These are phyloP conservation scores for Kokia cookei DNA, from an alignment of 441 rosid species.

Conservation along the genomic window DNA sequence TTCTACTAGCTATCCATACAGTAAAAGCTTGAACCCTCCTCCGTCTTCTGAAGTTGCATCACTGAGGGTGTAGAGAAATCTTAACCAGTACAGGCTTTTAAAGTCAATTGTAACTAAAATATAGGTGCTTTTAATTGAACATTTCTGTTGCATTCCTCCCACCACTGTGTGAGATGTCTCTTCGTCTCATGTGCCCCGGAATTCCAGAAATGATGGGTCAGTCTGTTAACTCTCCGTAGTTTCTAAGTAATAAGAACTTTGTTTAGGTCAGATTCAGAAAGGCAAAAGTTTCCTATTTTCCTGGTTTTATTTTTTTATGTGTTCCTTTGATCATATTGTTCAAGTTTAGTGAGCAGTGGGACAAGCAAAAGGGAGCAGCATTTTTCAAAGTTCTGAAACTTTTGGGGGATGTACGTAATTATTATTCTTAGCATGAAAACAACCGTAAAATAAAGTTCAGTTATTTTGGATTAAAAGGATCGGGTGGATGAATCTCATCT, in stretches of 20 bases:
- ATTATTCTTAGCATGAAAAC: neutral
- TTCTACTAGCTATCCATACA: neutral
- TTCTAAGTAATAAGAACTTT: neutral
- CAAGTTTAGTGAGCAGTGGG: neutral
- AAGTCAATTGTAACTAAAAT: constrained; percentile 22
- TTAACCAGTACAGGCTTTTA: constrained; percentile 21
- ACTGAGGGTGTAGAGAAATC: constrained; percentile 21
- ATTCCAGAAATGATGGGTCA: constrained; percentile 6
- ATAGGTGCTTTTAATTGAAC: constrained; percentile 8
- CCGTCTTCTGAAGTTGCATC: neutral
- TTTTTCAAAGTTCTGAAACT: neutral
- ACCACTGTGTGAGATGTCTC: neutral
- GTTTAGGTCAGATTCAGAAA: neutral
- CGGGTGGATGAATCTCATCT: neutral
- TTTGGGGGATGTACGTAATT: neutral
- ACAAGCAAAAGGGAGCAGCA: neutral
- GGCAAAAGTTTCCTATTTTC: neutral
- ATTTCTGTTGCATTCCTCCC: neutral
- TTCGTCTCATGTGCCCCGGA: neutral
- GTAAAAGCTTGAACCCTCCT: constrained; percentile 1
- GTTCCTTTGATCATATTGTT: neutral
- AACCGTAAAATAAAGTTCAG: neutral
- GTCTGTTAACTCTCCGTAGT: constrained; percentile 19
- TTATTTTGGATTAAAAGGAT: neutral
- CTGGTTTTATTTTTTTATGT: neutral